phyloP scores from a whole-genome alignment of 2,329 filamentous ascomycete genomes.

The Keithomyces neogunnii region DNA sequence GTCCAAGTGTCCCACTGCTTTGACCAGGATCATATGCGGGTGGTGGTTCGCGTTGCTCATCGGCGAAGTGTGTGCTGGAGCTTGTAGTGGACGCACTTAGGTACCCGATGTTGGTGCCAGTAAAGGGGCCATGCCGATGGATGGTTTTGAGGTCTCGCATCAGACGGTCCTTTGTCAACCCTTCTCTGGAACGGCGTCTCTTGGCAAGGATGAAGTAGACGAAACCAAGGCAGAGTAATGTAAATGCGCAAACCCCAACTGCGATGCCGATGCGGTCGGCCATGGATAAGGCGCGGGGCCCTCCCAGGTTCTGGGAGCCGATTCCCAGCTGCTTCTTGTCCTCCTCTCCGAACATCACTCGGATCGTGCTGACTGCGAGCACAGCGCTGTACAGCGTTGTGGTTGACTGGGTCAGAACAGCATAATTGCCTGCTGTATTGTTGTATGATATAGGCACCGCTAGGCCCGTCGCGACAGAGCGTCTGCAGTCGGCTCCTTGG shows the following conservation, averaged over 20 bases:
- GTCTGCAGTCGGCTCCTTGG: slow-evolving; percentile 24
- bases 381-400: slow-evolving; percentile 29
- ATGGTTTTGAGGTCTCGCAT: slow-evolving; percentile 7
- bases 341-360: slow-evolving; percentile 27
- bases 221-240: slow-evolving; percentile 19
- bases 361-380: slow-evolving; percentile 28
- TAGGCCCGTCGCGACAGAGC: slow-evolving; percentile 25
- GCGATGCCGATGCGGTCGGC: slow-evolving; percentile 27
- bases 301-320: slow-evolving; percentile 19
- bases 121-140: background rate
- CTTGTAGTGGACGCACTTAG: slow-evolving; percentile 2
- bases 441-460: slow-evolving; percentile 29
- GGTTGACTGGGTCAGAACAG: slow-evolving; percentile 24
- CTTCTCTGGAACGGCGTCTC: slow-evolving; percentile 12
- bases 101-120: background rate
- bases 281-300: slow-evolving; percentile 15
- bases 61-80: background rate
- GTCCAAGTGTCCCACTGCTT: slow-evolving; percentile 14
- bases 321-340: slow-evolving; percentile 26
- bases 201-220: slow-evolving; percentile 18
- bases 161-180: slow-evolving; percentile 8
- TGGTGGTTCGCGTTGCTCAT: slow-evolving; percentile 16
- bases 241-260: slow-evolving; percentile 21
- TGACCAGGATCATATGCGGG: slow-evolving; percentile 22
- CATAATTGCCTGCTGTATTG: slow-evolving; percentile 24